Percentiles rank a stretch among this genome's conserved stretches.
Evolutionary conservation across 345 rosid genomes (phyloP).

Genomic region (Arabidopsis thaliana): DNA sequence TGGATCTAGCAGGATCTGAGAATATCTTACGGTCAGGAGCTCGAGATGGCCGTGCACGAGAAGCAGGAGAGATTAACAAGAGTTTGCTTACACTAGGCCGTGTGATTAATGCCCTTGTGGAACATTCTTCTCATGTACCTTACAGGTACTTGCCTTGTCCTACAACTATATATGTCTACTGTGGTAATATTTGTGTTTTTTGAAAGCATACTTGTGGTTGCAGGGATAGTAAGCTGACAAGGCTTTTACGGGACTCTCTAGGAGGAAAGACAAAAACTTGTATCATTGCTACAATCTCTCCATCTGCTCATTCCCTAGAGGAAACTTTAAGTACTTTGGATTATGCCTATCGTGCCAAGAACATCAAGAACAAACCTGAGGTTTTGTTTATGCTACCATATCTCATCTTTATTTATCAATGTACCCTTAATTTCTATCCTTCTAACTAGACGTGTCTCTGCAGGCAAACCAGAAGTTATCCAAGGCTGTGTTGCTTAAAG

Average conservation of each 20-base stretch:
- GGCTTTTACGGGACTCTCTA: slow-evolving; percentile 86
- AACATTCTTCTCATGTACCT: slow-evolving; percentile 95
- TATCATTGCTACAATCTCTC: slow-evolving; percentile 92
- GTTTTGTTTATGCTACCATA: slow-evolving; percentile 47
- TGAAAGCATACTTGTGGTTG: not conserved
- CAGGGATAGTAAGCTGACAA: slow-evolving; percentile 97
- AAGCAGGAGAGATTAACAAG: slow-evolving; percentile 98
- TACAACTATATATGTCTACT: slow-evolving; percentile 13
- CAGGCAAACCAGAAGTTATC: slow-evolving; percentile 97
- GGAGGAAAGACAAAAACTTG: slow-evolving; percentile 99
- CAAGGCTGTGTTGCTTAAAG: slow-evolving; percentile 83
- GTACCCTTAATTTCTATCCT: not conserved
- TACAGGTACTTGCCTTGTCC: slow-evolving; percentile 61
- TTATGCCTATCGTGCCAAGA: slow-evolving; percentile 91
- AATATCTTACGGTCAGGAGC: slow-evolving; percentile 90
- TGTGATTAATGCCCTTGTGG: slow-evolving; percentile 96
- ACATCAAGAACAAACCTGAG: slow-evolving; percentile 95
- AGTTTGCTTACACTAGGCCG: slow-evolving; percentile 95
- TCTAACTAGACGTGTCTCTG: slow-evolving; percentile 31
- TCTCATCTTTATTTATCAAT: not conserved
- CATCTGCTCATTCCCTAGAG: slow-evolving; percentile 82
- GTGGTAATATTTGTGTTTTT: not conserved
- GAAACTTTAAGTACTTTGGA: slow-evolving; percentile 96
- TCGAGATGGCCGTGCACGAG: slow-evolving; percentile 95
- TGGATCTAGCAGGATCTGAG: slow-evolving; percentile 98